Evolutionary conservation across 2,329 filamentous ascomycete species (phyloP).

Genomic region (Paracoccidioides brasiliensis): DNA sequence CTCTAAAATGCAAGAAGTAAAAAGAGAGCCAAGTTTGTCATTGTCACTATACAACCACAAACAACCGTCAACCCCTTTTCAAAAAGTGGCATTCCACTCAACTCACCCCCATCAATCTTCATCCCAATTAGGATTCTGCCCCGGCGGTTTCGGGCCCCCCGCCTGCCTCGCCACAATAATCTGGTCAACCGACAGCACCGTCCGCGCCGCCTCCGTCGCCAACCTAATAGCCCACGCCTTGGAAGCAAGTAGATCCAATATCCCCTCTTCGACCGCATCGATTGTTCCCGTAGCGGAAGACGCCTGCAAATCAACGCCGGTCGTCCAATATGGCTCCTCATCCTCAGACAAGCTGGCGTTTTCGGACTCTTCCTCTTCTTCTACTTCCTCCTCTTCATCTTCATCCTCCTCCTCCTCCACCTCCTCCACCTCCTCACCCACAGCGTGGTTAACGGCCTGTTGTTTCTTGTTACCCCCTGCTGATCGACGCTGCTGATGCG

Average conservation of each 20-base stretch:
- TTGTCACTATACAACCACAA: neutral
- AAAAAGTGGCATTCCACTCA: neutral
- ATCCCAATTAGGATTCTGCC: conserved; percentile 73
- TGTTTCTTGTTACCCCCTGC: conserved; percentile 13
- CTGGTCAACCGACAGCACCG: conserved; percentile 91
- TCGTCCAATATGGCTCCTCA: conserved; percentile 71
- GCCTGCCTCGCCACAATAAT: conserved; percentile 98
- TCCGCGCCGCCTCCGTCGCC: conserved; percentile 86
- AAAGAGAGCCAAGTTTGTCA: neutral
- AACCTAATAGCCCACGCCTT: conserved; percentile 98
- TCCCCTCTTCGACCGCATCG: conserved; percentile 75
- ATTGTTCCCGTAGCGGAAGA: conserved; percentile 66
- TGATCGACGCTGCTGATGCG: conserved; percentile 50
- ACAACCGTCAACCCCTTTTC: neutral
- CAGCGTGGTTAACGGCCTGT: conserved; percentile 14
- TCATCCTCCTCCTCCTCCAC: conserved; percentile 18
- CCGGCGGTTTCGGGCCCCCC: conserved; percentile 91
- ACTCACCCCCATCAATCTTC: conserved; percentile 38
- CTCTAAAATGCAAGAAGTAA: neutral
- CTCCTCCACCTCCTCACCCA: conserved; percentile 17
- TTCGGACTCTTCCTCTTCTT: conserved; percentile 22
- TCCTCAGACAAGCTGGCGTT: conserved; percentile 32
- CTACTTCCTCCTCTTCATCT: conserved; percentile 52
- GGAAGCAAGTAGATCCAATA: conserved; percentile 78
- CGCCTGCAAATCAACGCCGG: conserved; percentile 92